These are phyloP conservation scores for Furcasterigmium furcatum DNA, from an alignment of 2,329 filamentous ascomycete genomes.

Conservation along the genomic window DNA sequence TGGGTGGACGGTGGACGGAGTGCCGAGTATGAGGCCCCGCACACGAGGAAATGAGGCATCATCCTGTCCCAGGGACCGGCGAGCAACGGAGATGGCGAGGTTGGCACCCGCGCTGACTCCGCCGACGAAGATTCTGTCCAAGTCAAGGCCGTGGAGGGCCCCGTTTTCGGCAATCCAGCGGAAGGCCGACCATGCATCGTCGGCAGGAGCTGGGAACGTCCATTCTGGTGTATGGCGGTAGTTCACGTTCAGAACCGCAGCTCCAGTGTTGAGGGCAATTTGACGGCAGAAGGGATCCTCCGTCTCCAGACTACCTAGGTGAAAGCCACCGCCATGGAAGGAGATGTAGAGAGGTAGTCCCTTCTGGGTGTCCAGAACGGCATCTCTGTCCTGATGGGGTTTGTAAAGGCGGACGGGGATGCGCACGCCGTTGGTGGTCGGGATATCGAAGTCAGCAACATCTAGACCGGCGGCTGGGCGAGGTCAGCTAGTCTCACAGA, in stretches of 20 bases:
- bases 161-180: constrained; percentile 33
- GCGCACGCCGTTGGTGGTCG: neutral
- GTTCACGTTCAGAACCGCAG: constrained; percentile 51
- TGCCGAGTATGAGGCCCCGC: constrained; percentile 49
- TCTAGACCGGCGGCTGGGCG: neutral
- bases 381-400: neutral
- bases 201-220: constrained; percentile 47
- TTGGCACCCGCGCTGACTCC: constrained; percentile 45
- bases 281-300: constrained; percentile 49
- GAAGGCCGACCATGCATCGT: constrained; percentile 52
- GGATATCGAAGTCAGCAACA: neutral
- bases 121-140: constrained; percentile 36
- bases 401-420: neutral
- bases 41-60: constrained; percentile 23
- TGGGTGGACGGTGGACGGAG: constrained; percentile 26
- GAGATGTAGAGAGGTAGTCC: constrained; percentile 47
- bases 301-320: constrained; percentile 48
- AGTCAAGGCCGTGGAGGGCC: constrained; percentile 35
- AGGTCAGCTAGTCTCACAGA: too few relatives aligned
- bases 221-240: constrained; percentile 57
- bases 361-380: neutral
- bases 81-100: constrained; percentile 34
- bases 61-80: constrained; percentile 29
- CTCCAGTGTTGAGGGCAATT: constrained; percentile 17
- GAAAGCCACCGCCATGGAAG: constrained; percentile 54